Evolutionary conservation across 768 basidiomycete species (phyloP), one percentile per base, ranked within the genome.

Genomic region (Lactifluus rugatus): DNA sequence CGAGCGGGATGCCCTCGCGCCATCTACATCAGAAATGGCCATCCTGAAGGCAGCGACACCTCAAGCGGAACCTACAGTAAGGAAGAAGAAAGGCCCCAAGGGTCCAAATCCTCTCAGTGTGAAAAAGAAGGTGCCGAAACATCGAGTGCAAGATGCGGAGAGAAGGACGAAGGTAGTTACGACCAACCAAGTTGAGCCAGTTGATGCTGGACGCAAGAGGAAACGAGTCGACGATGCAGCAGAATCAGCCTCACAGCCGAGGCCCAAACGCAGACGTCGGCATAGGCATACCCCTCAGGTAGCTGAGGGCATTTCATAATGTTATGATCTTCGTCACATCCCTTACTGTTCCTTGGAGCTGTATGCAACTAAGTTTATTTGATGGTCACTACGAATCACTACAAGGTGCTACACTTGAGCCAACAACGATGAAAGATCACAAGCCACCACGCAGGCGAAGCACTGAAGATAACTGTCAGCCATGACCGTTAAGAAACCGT

Each of bases 31-130:
- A 17, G 85, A 89, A 60, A 64, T 70, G 44, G 70, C 75, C 8
- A 67, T 77, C 7, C 69, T 82, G 13, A 68, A 73, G 17, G 59
- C 73, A 2, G 71, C 71, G 14, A 64, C 54, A 8, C 56, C 60
- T 41, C 61, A 37, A 21, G 57, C 72, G 49, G 77, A 79, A 36
- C 68, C 70, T n/a, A 72, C 68, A 13, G 76, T 74, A 61, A 87
- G 81, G 68, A 82, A 75, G 67, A 73, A 71, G 63, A 89, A 81
- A 65, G 84, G 82, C 0, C 85, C 87, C 0, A 94, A 91, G 67
- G 90, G 81, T 0, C 93, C 94, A 1, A 98, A 97, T 73, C 92
- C 95, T 8, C 78, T 97, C 3, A 93, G 91, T 59, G 74, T 94
- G 46, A 93, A 92, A 78, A 96, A 93, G 77, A 94, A 90, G 49